A percentile compares a stretch with the other conserved stretches of the same genome.
These are phyloP conservation scores for Phytophthora boehmeriae DNA, from an alignment of 352 stramenopile species.

Conservation along the genomic window DNA sequence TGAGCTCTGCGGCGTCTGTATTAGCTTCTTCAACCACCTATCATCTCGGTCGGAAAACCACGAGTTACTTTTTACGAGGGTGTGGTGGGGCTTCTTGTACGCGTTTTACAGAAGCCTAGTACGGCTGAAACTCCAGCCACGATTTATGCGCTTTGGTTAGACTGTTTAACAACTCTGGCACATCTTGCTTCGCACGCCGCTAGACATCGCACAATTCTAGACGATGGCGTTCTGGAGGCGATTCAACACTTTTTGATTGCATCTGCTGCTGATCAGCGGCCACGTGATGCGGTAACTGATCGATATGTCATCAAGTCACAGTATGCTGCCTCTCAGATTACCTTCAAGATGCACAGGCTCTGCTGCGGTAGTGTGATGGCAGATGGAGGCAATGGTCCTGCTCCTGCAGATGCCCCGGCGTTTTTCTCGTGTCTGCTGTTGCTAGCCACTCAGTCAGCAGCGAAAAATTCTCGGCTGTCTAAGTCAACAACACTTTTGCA, in stretches of 20 bases:
- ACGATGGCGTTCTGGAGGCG: constrained; percentile 66
- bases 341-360: constrained; percentile 66
- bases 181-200: constrained; percentile 56
- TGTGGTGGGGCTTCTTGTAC: constrained; percentile 58
- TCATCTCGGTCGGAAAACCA: constrained; percentile 72
- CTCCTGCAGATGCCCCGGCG: constrained; percentile 37
- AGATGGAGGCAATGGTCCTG: constrained; percentile 1
- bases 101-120: constrained; percentile 54
- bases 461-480: constrained; percentile 63
- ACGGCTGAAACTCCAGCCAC: constrained; percentile 35
- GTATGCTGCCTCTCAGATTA: constrained; percentile 56
- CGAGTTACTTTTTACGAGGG: constrained; percentile 71
- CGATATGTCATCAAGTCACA: constrained; percentile 57
- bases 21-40: constrained; percentile 76
- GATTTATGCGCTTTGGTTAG: constrained; percentile 65
- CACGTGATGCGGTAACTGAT: constrained; percentile 47
- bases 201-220: constrained; percentile 49
- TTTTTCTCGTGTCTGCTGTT: constrained; percentile 71
- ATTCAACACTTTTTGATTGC: constrained; percentile 66
- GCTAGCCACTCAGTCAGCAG: constrained; percentile 54
- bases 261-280: constrained; percentile 40
- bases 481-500: constrained; percentile 46
- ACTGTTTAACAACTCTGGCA: constrained; percentile 54
- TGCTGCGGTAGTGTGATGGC: constrained; percentile 35
- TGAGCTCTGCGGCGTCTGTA: constrained; percentile 69